phyloP scores from a whole-genome alignment of 768 basidiomycete species.

The Cystobasidium onofrii region DNA sequence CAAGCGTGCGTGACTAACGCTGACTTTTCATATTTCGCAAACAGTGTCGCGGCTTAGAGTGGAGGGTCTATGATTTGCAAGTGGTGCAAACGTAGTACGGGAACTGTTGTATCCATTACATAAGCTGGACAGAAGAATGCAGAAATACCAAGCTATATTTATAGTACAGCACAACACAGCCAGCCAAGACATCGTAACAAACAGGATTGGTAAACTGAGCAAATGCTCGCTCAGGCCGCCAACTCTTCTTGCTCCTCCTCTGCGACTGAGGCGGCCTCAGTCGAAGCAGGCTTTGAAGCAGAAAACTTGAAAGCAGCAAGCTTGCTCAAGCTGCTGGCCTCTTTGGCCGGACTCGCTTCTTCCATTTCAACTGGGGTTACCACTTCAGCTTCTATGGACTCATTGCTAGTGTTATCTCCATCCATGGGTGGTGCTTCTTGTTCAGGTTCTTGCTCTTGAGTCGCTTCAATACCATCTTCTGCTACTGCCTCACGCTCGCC shows the following conservation, averaged over 20 bases:
- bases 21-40: not conserved
- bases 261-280: not conserved
- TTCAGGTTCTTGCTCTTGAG: not conserved
- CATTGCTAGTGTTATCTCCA: constrained; percentile 1
- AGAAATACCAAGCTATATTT: not conserved
- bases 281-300: not conserved
- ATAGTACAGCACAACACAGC: not conserved
- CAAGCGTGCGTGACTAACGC: too few species aligned
- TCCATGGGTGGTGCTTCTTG: not conserved
- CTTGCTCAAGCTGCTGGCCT: constrained; percentile 13
- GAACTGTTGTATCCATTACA: not conserved
- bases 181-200: not conserved
- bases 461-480: constrained; percentile 1
- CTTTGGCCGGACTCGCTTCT: not conserved
- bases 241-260: not conserved
- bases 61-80: not conserved
- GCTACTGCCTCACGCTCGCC: too few species aligned
- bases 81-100: not conserved
- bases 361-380: constrained; percentile 8
- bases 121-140: not conserved
- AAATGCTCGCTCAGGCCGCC: not conserved
- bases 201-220: not conserved
- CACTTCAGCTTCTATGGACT: not conserved
- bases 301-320: constrained; percentile 4
- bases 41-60: constrained; percentile 12